Evolutionary conservation across 129 eudicot genomes (phyloP).

Genomic region (Flaveria bidentis): DNA sequence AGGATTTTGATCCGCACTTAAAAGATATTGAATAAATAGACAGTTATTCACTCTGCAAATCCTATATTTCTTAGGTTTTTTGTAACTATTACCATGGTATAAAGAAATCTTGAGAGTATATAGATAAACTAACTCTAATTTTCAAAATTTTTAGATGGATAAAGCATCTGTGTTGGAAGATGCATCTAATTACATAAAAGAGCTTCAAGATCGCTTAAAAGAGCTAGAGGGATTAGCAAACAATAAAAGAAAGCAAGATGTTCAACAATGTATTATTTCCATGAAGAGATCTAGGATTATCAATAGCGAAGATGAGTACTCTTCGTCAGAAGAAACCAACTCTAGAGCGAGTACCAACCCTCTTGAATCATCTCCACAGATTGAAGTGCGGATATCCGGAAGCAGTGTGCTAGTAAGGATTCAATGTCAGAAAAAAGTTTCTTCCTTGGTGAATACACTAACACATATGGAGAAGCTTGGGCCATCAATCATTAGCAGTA

Average conservation of each 20-base stretch:
- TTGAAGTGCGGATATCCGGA: conserved; percentile 40
- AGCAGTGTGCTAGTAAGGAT: conserved; percentile 41
- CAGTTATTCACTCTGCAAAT: no score
- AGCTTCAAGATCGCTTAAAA: conserved; percentile 47
- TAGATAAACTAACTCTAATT: not conserved
- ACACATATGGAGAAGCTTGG: conserved; percentile 44
- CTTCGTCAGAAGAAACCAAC: conserved; percentile 14
- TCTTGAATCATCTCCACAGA: conserved; percentile 19
- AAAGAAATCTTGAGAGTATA: no score
- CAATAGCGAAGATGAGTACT: conserved; percentile 20
- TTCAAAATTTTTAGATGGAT: conserved; percentile 40
- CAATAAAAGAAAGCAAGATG: conserved; percentile 17
- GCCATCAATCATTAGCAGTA: conserved; percentile 38
- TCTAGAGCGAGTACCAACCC: not conserved
- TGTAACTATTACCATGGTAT: not conserved
- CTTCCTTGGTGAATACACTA: conserved; percentile 36
- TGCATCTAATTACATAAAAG: conserved; percentile 51
- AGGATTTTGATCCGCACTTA: no score
- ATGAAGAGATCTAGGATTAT: conserved; percentile 25
- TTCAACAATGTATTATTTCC: conserved; percentile 33
- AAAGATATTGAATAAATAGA: no score
- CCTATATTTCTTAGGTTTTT: no score
- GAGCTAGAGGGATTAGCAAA: conserved; percentile 40
- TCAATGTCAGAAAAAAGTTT: conserved; percentile 39
- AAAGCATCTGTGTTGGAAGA: conserved; percentile 58